Evolutionary conservation across 2,329 filamentous ascomycete genomes (phyloP), one percentile per base, ranked within the genome.

Genomic region (Plenodomus tracheiphilus): DNA sequence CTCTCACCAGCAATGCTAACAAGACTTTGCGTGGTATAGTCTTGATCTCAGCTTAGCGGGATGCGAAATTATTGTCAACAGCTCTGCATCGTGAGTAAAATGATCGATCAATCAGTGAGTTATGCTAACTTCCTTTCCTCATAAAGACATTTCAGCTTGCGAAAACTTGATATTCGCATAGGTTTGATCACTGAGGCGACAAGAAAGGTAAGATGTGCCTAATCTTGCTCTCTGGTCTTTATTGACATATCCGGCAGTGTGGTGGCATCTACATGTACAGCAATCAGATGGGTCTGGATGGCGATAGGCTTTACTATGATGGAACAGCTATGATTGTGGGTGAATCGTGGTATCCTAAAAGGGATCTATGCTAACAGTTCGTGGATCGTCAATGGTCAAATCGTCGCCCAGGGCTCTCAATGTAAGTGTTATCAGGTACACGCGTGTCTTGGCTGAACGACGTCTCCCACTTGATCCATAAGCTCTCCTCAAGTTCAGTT

Each of bases 181-280:
- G 79, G 83, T 4, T 73, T 91, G 4, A 90, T 91, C 45, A 74
- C 76, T 1, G 81, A 88, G 58, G 85, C 84, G 0, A 90, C 87
- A 0, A 74, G 79, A 7, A 86, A 85, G 43, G 48, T 22, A 41
- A 15, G 13, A 37, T 7, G 13, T 17, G 7, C 16, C 16, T n/a
- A 37, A 20, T 6, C 10, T 11, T 4, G 35, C 35, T 37, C 16
- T 17, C 13, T 4, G 16, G 15, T n/a, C 5, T 4, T 15, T 15
- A 35, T 17, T 35, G 15, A 37, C 35, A 11, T 15, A 4, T 32
- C 15, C 28, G 28, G 4, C 4, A 32, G 61, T 76, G 74, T 18
- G 82, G 82, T 4, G 83, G 82, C 17, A 73, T 84, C 8, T 85
- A 85, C 58, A 66, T 85, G 30, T 88, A 88, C 62, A 38, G 41